phyloP scores from a whole-genome alignment of 352 stramenopile genomes.

The Phytophthora lateralis region DNA sequence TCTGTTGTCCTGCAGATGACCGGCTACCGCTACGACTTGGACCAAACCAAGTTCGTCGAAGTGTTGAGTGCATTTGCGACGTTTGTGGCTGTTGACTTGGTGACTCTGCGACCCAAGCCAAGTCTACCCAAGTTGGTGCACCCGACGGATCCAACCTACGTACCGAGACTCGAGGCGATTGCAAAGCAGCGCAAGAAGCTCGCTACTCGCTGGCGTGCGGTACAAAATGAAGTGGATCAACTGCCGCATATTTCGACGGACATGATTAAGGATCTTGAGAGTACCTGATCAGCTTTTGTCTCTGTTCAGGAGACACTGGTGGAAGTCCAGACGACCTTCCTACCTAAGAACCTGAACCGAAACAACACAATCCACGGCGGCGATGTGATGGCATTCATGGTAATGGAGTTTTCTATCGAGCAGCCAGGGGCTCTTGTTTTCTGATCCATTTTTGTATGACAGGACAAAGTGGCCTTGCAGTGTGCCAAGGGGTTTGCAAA shows the following conservation, averaged over 20 bases:
- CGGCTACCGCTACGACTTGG: constrained; percentile 62
- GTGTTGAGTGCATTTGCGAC: constrained; percentile 66
- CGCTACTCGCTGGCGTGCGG: constrained; percentile 47
- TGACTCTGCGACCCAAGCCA: constrained; percentile 51
- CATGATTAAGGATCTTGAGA: constrained; percentile 53
- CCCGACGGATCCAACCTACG: constrained; percentile 40
- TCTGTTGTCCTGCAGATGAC: constrained; percentile 35
- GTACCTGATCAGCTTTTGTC: constrained; percentile 40
- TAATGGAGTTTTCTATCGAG: background rate
- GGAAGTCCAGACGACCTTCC: constrained; percentile 69
- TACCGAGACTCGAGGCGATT: constrained; percentile 45
- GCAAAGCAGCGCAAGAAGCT: constrained; percentile 64
- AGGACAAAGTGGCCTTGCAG: constrained; percentile 64
- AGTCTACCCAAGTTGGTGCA: constrained; percentile 50
- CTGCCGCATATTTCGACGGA: constrained; percentile 55
- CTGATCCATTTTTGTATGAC: background rate
- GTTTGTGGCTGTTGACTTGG: constrained; percentile 55
- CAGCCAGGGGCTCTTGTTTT: background rate
- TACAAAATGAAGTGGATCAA: constrained; percentile 63
- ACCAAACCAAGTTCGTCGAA: constrained; percentile 57
- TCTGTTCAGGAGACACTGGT: constrained; percentile 59
- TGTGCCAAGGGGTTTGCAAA: constrained; percentile 66
- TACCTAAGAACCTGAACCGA: constrained; percentile 71
- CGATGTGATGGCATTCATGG: constrained; percentile 65
- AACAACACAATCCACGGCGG: constrained; percentile 76